A percentile compares a stretch with the other conserved stretches of the same genome.
Evolutionary conservation across 257 asterid species (phyloP).

Genomic region (Nicotiana tabacum): DNA sequence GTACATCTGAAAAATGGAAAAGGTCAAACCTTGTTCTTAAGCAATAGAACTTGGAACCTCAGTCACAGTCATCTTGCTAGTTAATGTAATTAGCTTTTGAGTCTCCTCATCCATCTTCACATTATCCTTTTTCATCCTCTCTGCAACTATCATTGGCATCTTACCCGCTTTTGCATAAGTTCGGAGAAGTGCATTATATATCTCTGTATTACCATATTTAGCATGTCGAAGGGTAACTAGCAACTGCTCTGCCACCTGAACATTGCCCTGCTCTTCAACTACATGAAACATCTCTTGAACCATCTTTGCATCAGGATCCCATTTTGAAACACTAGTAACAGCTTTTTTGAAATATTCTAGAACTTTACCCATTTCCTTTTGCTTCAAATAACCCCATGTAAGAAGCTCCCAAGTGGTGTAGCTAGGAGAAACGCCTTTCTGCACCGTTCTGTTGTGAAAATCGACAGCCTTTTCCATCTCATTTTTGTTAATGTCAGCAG

Average conservation of each 20-base stretch:
- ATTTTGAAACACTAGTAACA: slow-evolving; percentile 54
- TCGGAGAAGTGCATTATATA: slow-evolving; percentile 63
- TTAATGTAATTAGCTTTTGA: slow-evolving; percentile 38
- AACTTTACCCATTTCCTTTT: slow-evolving; percentile 36
- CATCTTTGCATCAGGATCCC: slow-evolving; percentile 68
- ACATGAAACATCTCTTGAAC: slow-evolving; percentile 40
- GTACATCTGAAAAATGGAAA: too few relatives aligned
- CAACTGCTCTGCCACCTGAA: slow-evolving; percentile 64
- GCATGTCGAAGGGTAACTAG: slow-evolving; percentile 47
- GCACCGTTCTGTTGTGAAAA: slow-evolving; percentile 46
- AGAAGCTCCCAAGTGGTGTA: slow-evolving; percentile 93
- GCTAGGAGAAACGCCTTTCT: slow-evolving; percentile 46
- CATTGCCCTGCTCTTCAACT: slow-evolving; percentile 63
- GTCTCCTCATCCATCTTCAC: slow-evolving; percentile 63
- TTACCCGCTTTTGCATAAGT: slow-evolving; percentile 74
- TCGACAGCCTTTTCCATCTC: slow-evolving; percentile 67
- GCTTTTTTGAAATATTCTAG: slow-evolving; percentile 59
- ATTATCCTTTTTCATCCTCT: slow-evolving; percentile 83
- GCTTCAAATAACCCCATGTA: slow-evolving; percentile 73
- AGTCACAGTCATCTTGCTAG: slow-evolving; percentile 63
- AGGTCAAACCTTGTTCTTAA: slow-evolving; percentile 9
- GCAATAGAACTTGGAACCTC: slow-evolving; percentile 49
- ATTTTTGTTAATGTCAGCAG: slow-evolving; percentile 52
- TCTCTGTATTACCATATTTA: slow-evolving; percentile 50
- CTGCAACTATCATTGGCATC: slow-evolving; percentile 67